These are phyloP conservation scores for Citropsis articulata DNA, from an alignment of 345 rosid genomes.

Conservation along the genomic window DNA sequence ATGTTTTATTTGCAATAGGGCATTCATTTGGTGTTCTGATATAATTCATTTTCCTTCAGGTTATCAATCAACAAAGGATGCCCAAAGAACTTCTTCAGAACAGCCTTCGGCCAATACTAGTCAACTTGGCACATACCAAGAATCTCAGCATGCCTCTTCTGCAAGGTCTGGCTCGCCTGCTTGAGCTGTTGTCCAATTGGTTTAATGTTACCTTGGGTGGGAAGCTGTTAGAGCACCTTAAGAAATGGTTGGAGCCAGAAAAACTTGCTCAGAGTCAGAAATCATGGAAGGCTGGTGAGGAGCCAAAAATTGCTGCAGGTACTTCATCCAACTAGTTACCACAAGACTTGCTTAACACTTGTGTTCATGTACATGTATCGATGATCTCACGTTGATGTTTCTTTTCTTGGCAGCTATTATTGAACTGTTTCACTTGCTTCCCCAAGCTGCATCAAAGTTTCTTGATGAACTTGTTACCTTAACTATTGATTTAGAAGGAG, in stretches of 20 bases:
- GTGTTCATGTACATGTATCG: conserved; percentile 3
- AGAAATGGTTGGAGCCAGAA: conserved; percentile 98
- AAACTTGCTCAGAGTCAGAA: conserved; percentile 90
- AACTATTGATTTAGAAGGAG: conserved; percentile 91
- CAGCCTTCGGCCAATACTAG: conserved; percentile 96
- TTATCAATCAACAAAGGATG: conserved; percentile 94
- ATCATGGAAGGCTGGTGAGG: conserved; percentile 99
- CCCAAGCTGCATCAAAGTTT: conserved; percentile 91
- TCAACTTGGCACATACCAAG: conserved; percentile 95
- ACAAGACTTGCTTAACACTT: background rate
- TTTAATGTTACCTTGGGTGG: conserved; percentile 97
- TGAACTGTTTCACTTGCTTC: conserved; percentile 98
- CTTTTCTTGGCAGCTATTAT: conserved; percentile 76
- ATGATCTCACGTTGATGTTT: conserved; percentile 16
- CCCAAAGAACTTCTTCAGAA: conserved; percentile 99
- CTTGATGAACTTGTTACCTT: conserved; percentile 93
- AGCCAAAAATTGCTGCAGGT: conserved; percentile 99
- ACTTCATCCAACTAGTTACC: conserved; percentile 18
- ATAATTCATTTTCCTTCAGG: conserved; percentile 41
- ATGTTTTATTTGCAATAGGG: conserved; percentile 6
- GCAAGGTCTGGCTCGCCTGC: conserved; percentile 96
- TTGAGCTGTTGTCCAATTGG: conserved; percentile 95
- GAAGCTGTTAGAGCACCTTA: conserved; percentile 96
- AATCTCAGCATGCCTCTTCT: conserved; percentile 98
- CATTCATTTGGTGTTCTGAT: conserved; percentile 7